These are phyloP conservation scores for Acacia acuminata DNA, from an alignment of 306 rosid genomes.

Conservation along the genomic window DNA sequence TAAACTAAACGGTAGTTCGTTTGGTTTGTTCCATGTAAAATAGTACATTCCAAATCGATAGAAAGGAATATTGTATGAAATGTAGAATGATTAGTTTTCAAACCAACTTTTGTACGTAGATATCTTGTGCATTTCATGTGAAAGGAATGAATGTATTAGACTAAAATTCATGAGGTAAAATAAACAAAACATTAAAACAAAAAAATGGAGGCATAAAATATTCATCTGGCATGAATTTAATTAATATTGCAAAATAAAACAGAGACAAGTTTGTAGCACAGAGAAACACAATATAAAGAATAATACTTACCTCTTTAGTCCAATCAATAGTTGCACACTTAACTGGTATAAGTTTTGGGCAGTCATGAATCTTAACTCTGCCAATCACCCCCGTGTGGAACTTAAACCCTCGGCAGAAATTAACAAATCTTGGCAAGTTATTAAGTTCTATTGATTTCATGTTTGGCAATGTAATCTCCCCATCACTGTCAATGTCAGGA, in stretches of 20 bases:
- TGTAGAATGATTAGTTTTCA: not conserved
- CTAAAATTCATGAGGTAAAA: not conserved
- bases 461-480: not conserved
- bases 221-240: not conserved
- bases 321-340: not conserved
- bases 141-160: not conserved
- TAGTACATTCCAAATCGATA: too few relatives aligned
- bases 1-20: not conserved
- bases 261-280: not conserved
- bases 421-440: not conserved
- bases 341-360: not conserved
- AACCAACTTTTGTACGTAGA: not conserved
- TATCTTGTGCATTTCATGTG: not conserved
- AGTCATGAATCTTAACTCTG: not conserved
- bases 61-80: too few relatives aligned
- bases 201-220: too few relatives aligned
- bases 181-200: not conserved
- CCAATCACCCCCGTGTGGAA: not conserved
- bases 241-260: not conserved
- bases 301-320: not conserved
- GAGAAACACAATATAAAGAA: not conserved
- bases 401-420: not conserved
- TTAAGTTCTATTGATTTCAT: not conserved
- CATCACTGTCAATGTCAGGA: too few relatives aligned
- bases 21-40: not conserved